Evolutionary conservation across 805 yeast genomes (phyloP).

Genomic region (Suhomyces emberorum): DNA sequence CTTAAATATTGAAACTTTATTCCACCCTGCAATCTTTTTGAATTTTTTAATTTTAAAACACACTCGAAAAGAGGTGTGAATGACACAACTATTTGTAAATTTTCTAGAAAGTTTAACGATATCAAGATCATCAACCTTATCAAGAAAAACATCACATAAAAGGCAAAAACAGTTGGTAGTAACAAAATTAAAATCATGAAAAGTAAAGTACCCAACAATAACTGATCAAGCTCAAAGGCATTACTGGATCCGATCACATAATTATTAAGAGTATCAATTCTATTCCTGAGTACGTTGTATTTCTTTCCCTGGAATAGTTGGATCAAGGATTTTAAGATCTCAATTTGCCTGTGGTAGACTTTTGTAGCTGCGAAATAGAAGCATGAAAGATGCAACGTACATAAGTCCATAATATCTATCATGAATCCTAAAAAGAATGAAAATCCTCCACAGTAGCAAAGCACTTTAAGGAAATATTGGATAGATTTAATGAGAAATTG

Average conservation of each 20-base stretch:
- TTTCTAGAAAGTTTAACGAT: slow-evolving; percentile 52
- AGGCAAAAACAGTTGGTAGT: slow-evolving; percentile 84
- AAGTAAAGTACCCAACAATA: slow-evolving; percentile 81
- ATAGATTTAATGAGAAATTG: slow-evolving; percentile 1
- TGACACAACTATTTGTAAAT: slow-evolving; percentile 61
- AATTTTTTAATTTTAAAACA: slow-evolving; percentile 74
- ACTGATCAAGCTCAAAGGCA: slow-evolving; percentile 75
- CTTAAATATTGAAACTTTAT: slow-evolving; percentile 30
- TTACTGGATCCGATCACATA: slow-evolving; percentile 19
- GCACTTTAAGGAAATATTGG: slow-evolving; percentile 11
- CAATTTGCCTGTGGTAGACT: slow-evolving; percentile 72
- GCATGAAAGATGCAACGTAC: slow-evolving; percentile 69
- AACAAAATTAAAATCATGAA: slow-evolving; percentile 77
- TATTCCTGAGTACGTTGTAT: slow-evolving; percentile 73
- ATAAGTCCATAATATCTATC: slow-evolving; percentile 60
- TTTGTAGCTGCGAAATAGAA: slow-evolving; percentile 79
- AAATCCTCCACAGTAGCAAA: slow-evolving; percentile 51
- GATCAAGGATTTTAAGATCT: slow-evolving; percentile 66
- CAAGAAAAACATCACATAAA: slow-evolving; percentile 69
- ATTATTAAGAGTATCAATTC: slow-evolving; percentile 75
- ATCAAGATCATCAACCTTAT: slow-evolving; percentile 52
- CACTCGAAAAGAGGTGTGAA: slow-evolving; percentile 86
- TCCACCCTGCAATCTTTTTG: slow-evolving; percentile 59
- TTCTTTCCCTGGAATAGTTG: slow-evolving; percentile 88
- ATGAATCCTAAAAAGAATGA: slow-evolving; percentile 65